Evolutionary conservation across 75 land plant genomes (phyloP), one percentile per base, ranked within the genome.

Genomic region (Isoetes taiwanensis): DNA sequence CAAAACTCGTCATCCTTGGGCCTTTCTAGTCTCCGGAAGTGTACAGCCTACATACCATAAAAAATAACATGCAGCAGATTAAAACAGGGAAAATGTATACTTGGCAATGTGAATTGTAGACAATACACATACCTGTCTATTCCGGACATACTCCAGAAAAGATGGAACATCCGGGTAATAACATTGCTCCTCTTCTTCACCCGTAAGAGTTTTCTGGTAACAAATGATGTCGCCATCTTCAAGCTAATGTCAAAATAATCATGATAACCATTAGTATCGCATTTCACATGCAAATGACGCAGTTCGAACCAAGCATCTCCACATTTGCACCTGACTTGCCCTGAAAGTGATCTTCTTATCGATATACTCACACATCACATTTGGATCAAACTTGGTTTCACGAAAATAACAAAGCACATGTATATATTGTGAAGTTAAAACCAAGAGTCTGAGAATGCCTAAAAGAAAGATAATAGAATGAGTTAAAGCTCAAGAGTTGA

Each of bases 201-300:
- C 32, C 43, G 63, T 53, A 61, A 73, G 40, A 26, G 78, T 54
- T 58, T 78, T 94, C 64, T 94, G 96, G 39, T 68, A 94, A 65
- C 99, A 94, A 41, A 94, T 63, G 25, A 94, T 89, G 41, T 94
- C 99, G 5, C 99, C 99, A 82, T 94, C 90, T 68, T 94, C 96
- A 57, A 94, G 84, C 99, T 94, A 71, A 57, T 21, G 3, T 1
- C 9, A 30, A 5, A 41, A 38, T 5, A 54, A 41, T 38, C 19
- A 32, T 12, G 10, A 34, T 9, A 2, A 9, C 58, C 14, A 61
- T n/a, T 32, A n/a, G 6, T 48, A 5, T 9, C n/a, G n/a, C n/a
- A n/a, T n/a, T n/a, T n/a, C n/a, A n/a, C n/a, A n/a, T n/a, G n/a
- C n/a, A n/a, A n/a, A n/a, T n/a, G n/a, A n/a, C n/a, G n/a, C n/a